phyloP scores from a whole-genome alignment of 805 yeast species.

The Wickerhamiella parazyma region DNA sequence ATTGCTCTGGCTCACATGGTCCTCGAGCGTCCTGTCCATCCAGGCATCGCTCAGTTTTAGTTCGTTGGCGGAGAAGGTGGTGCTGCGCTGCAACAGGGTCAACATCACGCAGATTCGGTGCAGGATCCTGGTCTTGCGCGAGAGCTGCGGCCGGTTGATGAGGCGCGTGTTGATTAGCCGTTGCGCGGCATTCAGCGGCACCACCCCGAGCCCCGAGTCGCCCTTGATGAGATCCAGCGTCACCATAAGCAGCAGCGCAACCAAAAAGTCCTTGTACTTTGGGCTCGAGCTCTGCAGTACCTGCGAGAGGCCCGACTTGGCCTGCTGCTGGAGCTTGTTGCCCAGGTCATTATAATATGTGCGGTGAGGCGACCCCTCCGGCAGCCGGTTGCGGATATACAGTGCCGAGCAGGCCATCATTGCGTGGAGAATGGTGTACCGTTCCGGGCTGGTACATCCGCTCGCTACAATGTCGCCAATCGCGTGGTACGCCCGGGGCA shows the following conservation, averaged over 20 bases:
- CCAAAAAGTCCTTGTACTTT: conserved; percentile 70
- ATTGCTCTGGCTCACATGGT: conserved; percentile 12
- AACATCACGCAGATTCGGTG: conserved; percentile 69
- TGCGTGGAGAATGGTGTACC: conserved; percentile 67
- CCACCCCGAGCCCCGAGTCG: conserved; percentile 70
- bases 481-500: conserved; percentile 71
- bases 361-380: conserved; percentile 53
- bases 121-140: conserved; percentile 61
- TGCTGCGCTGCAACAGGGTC: conserved; percentile 65
- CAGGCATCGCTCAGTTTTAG: conserved; percentile 13
- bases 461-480: conserved; percentile 65
- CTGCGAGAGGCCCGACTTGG: conserved; percentile 49
- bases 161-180: conserved; percentile 57
- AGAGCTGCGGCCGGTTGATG: conserved; percentile 47
- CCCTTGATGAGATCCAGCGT: conserved; percentile 87
- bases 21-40: conserved; percentile 20
- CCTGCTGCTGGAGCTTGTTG: conserved; percentile 59
- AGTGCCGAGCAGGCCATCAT: conserved; percentile 71
- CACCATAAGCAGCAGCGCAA: conserved; percentile 75
- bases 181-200: conserved; percentile 65
- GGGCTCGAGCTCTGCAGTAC: conserved; percentile 38
- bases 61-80: conserved; percentile 29
- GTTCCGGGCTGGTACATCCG: conserved; percentile 62
- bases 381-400: conserved; percentile 59
- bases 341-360: conserved; percentile 60